Evolutionary conservation across 2,329 filamentous ascomycete genomes (phyloP), one percentile per base, ranked within the genome.

Genomic region (Colletotrichum eleusines): DNA sequence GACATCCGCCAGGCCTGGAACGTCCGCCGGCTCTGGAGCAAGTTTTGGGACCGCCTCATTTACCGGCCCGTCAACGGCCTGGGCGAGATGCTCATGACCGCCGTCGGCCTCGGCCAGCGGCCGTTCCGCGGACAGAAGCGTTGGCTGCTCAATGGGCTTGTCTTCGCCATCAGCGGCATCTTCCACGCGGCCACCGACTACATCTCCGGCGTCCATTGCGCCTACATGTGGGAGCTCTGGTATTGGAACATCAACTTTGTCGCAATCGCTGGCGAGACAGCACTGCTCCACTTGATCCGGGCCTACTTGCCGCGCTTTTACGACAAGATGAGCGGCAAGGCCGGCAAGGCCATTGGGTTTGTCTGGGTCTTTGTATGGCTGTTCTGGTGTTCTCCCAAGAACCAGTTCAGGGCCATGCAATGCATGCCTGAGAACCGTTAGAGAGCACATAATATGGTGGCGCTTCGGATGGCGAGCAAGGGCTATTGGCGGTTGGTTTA

Each of bases 41-140:
- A 73, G 48, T 75, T 66, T 48, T 75, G 59, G 44, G 72, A 75
- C 31, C 66, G 69, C 5, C 63, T 75, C 40, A 66, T 73, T n/a
- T 73, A 73, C 60, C 72, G 72, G 1, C 63, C 66, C 3, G 35
- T 70, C 16, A 50, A 23, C 4, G 71, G 66, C 12, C 48, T 53
- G 20, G 66, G 61, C 12, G 67, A 71, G 60, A 61, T 72, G 23
- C 18, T 67, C 26, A 48, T 70, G 50, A 38, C 61, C 11, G 14
- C 3, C 26, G 9, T 54, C 12, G 58, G 66, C 2, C 12, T 73
- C 2, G 69, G 63, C 16, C 40, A 16, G 18, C 55, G 57, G 2
- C 67, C 67, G 2, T 70, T 48, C 50, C 40, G 50, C 20, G 54
- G 63, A 8, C 28, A 8, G 62, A 68, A 62, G 64, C 63, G 72